A percentile compares a stretch with the other conserved stretches of the same genome.
Evolutionary conservation across 331 rosid species (phyloP).

Genomic region (Cydonia oblonga): DNA sequence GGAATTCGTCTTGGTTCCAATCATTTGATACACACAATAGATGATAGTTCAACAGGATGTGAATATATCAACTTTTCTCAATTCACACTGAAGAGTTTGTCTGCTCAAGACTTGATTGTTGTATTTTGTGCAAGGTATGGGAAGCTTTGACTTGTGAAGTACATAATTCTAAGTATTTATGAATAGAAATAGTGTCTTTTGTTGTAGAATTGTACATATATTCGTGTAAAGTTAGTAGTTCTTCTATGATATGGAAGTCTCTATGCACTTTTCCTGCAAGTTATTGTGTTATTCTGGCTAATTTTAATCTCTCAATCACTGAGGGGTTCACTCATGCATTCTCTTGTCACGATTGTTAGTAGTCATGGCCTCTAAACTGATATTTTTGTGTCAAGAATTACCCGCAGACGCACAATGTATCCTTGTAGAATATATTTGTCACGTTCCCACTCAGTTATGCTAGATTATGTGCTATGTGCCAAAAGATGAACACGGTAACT

Average conservation of each 20-base stretch:
- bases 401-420: not conserved
- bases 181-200: not conserved
- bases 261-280: not conserved
- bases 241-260: not conserved
- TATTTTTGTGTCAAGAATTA: not conserved
- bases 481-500: not conserved
- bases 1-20: constrained; percentile 26
- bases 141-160: constrained; percentile 18
- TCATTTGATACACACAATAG: constrained; percentile 13
- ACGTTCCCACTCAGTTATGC: not conserved
- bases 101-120: constrained; percentile 16
- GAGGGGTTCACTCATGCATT: not conserved
- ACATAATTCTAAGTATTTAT: constrained; percentile 24
- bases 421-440: not conserved
- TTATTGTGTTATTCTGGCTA: not conserved
- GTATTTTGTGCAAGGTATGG: constrained; percentile 27
- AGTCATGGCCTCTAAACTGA: not conserved
- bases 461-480: not conserved
- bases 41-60: constrained; percentile 25
- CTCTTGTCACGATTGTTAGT: not conserved
- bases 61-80: constrained; percentile 28
- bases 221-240: not conserved
- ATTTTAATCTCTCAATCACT: not conserved
- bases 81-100: constrained; percentile 17
- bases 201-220: not conserved